Evolutionary conservation across 108 stramenopile genomes (phyloP).

Genomic region (Parmales sp.): DNA sequence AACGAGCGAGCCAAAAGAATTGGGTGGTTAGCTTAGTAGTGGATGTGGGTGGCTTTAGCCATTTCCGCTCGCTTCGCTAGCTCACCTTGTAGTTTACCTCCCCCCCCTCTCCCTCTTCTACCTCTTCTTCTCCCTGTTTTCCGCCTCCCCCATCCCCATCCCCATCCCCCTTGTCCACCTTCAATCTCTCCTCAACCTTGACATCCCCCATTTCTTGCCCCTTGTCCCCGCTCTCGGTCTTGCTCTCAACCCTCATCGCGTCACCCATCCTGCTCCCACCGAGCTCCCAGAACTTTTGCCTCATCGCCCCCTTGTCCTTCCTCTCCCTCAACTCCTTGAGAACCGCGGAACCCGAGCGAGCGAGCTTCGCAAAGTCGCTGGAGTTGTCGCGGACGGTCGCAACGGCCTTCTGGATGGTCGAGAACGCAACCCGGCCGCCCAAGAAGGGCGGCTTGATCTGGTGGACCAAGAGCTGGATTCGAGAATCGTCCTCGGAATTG

Average conservation of each 20-base stretch:
- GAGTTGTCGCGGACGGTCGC: conserved; percentile 72
- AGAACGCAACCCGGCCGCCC: conserved; percentile 63
- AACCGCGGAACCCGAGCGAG: conserved; percentile 73
- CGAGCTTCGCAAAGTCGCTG: conserved; percentile 82
- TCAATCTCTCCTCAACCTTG: neutral
- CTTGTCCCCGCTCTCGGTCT: conserved; percentile 13
- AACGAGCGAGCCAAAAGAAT: too few relatives aligned
- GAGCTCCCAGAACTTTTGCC: conserved; percentile 96
- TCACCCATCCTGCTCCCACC: conserved; percentile 91
- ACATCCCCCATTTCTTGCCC: neutral
- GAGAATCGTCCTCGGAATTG: conserved; percentile 45
- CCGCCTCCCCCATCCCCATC: conserved; percentile 23
- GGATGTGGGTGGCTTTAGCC: too few relatives aligned
- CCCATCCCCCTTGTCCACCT: conserved; percentile 20
- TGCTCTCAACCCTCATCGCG: conserved; percentile 66
- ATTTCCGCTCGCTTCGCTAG: neutral
- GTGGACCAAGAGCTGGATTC: conserved; percentile 79
- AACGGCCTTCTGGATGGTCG: conserved; percentile 66
- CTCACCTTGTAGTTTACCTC: conserved; percentile 86
- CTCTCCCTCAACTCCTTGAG: conserved; percentile 61
- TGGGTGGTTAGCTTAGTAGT: too few relatives aligned
- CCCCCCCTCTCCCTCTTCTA: conserved; percentile 27
- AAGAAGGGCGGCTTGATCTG: conserved; percentile 96
- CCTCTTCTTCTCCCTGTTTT: neutral
- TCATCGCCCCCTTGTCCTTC: conserved; percentile 80